Evolutionary conservation across 768 basidiomycete genomes (phyloP), one percentile per base, ranked within the genome.

Genomic region (Amanita pallidorosea): DNA sequence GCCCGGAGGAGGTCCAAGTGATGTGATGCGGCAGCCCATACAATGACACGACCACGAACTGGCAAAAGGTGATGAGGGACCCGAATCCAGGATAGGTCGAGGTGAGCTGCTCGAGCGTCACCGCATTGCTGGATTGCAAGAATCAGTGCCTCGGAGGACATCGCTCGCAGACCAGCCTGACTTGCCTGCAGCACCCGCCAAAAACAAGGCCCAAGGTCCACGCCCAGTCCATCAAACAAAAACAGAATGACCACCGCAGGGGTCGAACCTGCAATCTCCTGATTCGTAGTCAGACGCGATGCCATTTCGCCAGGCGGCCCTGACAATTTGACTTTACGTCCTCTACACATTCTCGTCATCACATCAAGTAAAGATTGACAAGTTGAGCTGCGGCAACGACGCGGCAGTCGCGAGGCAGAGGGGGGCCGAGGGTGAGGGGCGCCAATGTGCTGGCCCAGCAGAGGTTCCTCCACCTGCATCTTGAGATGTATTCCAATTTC

Each of bases 221-320:
- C 25, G 74, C 50, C 88, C 85, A 92, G 48, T 46, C 51, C 34
- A 38, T n/a, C 11, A 25, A 23, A 4, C 20, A 46, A 46, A 60
- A 64, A 61, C 57, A 58, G 56, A 49, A 61, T 84, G 83, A 85
- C 82, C 84, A 82, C 81, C 78, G 80, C 83, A 88, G 83, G 84
- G 79, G 74, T 87, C 83, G 84, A 87, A 87, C 85, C 83, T 87
- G 82, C 84, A 85, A 86, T 85, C 85, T 87, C 84, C 83, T 86
- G 85, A 85, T 86, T 60, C 83, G 83, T 84, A 85, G 85, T 85
- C 83, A 86, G 83, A 86, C 84, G 83, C 85, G 84, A 85, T 88
- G 83, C 85, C 85, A 86, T 85, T 87, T 85, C 83, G 84, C 85
- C 85, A 85, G 80, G 80, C 84, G 82, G 81, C 83, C 84, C 60